A percentile compares a stretch with the other conserved stretches of the same genome.
Evolutionary conservation across 805 yeast genomes (phyloP).

Genomic region (Kuraishia floccosa): DNA sequence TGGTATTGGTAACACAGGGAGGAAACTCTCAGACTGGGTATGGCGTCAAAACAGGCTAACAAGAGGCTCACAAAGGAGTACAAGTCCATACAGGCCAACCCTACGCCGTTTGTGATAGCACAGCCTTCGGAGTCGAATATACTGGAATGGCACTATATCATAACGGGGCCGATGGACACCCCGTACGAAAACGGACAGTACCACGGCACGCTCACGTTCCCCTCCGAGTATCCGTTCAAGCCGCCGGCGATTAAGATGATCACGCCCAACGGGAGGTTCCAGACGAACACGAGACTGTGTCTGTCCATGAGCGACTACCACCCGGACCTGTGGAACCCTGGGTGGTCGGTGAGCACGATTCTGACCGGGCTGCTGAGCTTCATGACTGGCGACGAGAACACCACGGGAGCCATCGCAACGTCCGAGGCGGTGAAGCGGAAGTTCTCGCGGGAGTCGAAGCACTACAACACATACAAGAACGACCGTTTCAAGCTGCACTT

Average conservation of each 20-base stretch:
- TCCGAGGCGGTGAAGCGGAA: conserved; percentile 44
- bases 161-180: conserved; percentile 86
- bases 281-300: conserved; percentile 72
- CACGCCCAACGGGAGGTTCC: conserved; percentile 86
- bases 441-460: conserved; percentile 48
- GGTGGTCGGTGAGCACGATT: conserved; percentile 89
- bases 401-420: conserved; percentile 74
- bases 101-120: conserved; percentile 79
- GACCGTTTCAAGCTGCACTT: conserved; percentile 42
- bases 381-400: conserved; percentile 80
- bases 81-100: conserved; percentile 61
- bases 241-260: conserved; percentile 86
- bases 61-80: conserved; percentile 66
- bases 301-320: conserved; percentile 91
- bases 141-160: conserved; percentile 87
- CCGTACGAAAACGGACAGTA: conserved; percentile 83
- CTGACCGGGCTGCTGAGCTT: conserved; percentile 80
- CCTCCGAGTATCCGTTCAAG: conserved; percentile 79
- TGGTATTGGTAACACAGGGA: no score
- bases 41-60: conserved; percentile 15
- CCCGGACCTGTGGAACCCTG: conserved; percentile 93
- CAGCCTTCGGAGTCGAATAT: conserved; percentile 83
- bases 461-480: conserved; percentile 48
- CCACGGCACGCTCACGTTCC: conserved; percentile 83
- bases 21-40: neutral